Evolutionary conservation across 306 rosid genomes (phyloP).

Genomic region (Citrullus colocynthis): DNA sequence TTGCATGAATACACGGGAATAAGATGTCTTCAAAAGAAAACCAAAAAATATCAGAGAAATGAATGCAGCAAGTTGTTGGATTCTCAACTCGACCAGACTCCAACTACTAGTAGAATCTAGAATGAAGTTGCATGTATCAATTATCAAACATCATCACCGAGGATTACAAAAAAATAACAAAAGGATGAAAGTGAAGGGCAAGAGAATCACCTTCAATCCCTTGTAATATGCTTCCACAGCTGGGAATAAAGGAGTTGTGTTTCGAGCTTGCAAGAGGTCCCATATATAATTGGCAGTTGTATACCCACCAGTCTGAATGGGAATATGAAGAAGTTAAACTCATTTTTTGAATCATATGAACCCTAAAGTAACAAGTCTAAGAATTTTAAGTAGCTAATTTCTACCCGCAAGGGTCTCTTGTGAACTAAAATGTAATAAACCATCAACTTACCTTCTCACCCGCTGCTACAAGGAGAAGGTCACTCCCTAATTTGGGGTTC

Average conservation of each 20-base stretch:
- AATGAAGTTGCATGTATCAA: neutral
- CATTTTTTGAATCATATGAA: neutral
- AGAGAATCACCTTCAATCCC: constrained; percentile 74
- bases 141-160: neutral
- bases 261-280: constrained; percentile 79
- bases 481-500: constrained; percentile 34
- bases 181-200: neutral
- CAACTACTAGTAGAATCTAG: neutral
- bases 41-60: neutral
- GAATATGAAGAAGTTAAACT: neutral
- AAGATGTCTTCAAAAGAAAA: neutral
- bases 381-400: constrained; percentile 2
- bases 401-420: constrained; percentile 1
- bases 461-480: constrained; percentile 63
- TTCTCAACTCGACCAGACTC: neutral
- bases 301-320: constrained; percentile 73
- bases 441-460: constrained; percentile 64
- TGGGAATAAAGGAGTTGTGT: constrained; percentile 20
- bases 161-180: neutral
- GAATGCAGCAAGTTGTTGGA: neutral
- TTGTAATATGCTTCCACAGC: constrained; percentile 69
- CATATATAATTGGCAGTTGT: constrained; percentile 75
- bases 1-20: neutral
- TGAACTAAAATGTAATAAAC: neutral
- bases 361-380: neutral